Conservation (phyloP, 106 monocot species). For the Triglochin maritima region DNA sequence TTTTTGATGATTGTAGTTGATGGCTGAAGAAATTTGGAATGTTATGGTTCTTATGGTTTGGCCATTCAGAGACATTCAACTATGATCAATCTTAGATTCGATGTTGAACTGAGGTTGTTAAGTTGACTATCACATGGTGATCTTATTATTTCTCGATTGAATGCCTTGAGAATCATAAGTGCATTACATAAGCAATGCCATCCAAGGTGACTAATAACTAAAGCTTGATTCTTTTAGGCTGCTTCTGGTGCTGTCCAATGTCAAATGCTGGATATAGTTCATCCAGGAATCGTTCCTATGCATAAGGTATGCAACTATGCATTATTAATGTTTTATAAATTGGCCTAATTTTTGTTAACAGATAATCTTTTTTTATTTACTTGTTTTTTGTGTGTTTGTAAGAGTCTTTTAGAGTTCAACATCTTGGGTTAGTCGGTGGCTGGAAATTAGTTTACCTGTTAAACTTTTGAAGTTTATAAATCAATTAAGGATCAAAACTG, state of each 20-base stretch:
- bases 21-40: too few species aligned
- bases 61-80: neutral
- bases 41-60: neutral
- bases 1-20: too few species aligned
- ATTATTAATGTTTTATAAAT: too few species aligned
- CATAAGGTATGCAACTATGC: slow-evolving; percentile 47
- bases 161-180: neutral
- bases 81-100: neutral
- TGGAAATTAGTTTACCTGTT: too few species aligned
- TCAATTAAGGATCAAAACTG: too few species aligned
- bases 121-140: too few species aligned
- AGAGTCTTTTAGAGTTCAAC: too few species aligned
- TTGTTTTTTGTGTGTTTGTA: neutral
- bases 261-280: slow-evolving; percentile 89
- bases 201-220: neutral
- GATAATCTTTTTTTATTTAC: neutral
- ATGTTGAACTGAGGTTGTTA: neutral
- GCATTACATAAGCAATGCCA: neutral
- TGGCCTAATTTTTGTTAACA: too few species aligned
- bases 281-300: slow-evolving; percentile 78
- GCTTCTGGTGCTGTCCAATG: slow-evolving; percentile 91
- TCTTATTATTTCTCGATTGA: neutral
- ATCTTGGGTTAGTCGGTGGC: too few species aligned
- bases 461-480: too few species aligned
- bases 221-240: slow-evolving; percentile 30